phyloP scores from a whole-genome alignment of 1,284 basidiomycete genomes.

The Butyriboletus regius region DNA sequence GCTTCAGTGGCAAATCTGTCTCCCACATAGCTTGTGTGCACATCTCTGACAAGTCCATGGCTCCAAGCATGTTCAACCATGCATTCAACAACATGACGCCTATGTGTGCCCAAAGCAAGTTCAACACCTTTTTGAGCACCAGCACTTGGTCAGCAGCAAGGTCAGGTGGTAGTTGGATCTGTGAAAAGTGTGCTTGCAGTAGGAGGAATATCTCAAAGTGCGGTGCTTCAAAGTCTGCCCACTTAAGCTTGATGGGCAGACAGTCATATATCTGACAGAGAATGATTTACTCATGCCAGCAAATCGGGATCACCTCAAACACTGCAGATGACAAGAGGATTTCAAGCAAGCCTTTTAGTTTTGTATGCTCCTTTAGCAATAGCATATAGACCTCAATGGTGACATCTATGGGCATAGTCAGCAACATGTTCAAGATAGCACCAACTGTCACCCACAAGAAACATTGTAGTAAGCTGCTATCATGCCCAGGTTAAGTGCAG shows the following conservation, averaged over 20 bases:
- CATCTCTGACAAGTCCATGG: slow-evolving; percentile 99
- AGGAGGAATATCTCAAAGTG: slow-evolving; percentile 98
- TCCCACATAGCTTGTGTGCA: slow-evolving; percentile 98
- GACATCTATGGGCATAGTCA: slow-evolving; percentile 52
- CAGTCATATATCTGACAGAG: slow-evolving; percentile 89
- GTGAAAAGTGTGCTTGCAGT: slow-evolving; percentile 93
- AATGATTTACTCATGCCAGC: slow-evolving; percentile 79
- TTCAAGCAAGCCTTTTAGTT: slow-evolving; percentile 92
- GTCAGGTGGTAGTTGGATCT: slow-evolving; percentile 84
- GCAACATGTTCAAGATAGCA: neutral
- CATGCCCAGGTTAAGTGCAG: slow-evolving; percentile 89
- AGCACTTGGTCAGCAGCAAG: slow-evolving; percentile 84
- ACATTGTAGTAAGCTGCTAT: slow-evolving; percentile 92
- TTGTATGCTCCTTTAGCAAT: slow-evolving; percentile 93
- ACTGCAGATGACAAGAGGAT: slow-evolving; percentile 94
- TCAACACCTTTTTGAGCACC: slow-evolving; percentile 85
- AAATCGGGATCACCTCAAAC: slow-evolving; percentile 90
- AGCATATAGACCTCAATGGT: slow-evolving; percentile 95
- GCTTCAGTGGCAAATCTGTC: slow-evolving; percentile 85
- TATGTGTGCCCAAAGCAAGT: slow-evolving; percentile 85
- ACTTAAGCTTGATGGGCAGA: slow-evolving; percentile 90
- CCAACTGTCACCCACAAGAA: slow-evolving; percentile 50
- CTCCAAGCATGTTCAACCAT: slow-evolving; percentile 87
- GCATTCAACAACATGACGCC: slow-evolving; percentile 98
- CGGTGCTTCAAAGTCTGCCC: slow-evolving; percentile 81